phyloP scores from a whole-genome alignment of 164 flowering plant genomes.

The Platanus orientalis region DNA sequence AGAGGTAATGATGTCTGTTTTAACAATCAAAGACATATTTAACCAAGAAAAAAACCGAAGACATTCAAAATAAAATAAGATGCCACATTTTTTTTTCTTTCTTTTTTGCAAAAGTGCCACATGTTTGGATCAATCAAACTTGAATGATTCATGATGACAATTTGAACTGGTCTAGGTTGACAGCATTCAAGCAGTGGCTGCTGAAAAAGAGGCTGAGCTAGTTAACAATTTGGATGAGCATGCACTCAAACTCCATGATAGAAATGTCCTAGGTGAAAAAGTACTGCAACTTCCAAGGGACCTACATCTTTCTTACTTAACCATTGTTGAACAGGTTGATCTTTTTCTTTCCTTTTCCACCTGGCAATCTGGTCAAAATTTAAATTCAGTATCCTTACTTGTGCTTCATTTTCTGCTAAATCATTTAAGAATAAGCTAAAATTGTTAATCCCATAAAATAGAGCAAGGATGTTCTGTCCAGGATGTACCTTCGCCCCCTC shows the following conservation, averaged over 20 bases:
- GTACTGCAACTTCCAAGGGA: conserved; percentile 45
- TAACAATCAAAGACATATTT: no score
- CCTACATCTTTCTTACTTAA: conserved; percentile 37
- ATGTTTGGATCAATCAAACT: background rate
- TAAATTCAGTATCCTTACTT: no score
- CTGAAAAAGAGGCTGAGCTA: conserved; percentile 41
- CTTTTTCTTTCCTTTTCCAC: background rate
- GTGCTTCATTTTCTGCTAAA: background rate
- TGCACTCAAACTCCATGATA: conserved; percentile 29
- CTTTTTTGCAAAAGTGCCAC: background rate
- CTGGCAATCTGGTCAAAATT: background rate
- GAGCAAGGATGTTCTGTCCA: no score
- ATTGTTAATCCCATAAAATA: background rate
- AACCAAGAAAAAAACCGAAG: no score
- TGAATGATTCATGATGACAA: background rate
- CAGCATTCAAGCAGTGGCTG: conserved; percentile 29
- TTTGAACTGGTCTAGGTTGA: conserved; percentile 33
- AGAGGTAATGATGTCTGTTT: conserved; percentile 39
- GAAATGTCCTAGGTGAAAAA: conserved; percentile 31
- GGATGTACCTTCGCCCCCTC: no score
- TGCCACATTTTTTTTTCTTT: no score
- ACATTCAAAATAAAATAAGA: no score
- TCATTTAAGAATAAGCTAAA: background rate
- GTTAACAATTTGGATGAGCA: conserved; percentile 38
- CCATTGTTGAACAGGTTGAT: conserved; percentile 46